A percentile compares a stretch with the other conserved stretches of the same genome.
Evolutionary conservation across 352 stramenopile species (phyloP).

Genomic region (Pythium brachiatum): DNA sequence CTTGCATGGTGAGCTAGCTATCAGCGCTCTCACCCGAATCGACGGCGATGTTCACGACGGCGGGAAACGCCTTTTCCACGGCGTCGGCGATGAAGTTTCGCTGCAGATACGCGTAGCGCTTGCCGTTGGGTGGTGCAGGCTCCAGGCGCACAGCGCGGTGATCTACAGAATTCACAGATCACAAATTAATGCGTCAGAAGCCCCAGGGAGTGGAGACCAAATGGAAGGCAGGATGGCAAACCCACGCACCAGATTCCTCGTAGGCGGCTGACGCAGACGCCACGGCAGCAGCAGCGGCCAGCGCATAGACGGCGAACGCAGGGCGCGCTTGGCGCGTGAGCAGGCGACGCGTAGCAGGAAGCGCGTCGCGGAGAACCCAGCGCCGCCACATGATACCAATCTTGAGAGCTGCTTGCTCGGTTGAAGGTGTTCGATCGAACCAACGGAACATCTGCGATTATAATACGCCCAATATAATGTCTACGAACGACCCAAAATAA

Average conservation of each 20-base stretch:
- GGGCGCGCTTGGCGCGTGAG: neutral
- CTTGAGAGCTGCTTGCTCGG: neutral
- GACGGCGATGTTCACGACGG: slow-evolving; percentile 88
- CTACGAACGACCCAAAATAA: neutral
- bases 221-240: neutral
- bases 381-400: neutral
- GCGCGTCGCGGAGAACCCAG: neutral
- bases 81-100: slow-evolving; percentile 89
- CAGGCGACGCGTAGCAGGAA: neutral
- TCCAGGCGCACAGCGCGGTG: slow-evolving; percentile 7
- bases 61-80: slow-evolving; percentile 84
- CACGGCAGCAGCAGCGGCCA: neutral
- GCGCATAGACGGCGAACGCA: slow-evolving; percentile 1
- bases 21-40: slow-evolving; percentile 41
- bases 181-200: too few species aligned
- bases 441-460: neutral
- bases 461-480: neutral
- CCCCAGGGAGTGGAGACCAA: too few species aligned
- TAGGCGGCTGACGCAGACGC: neutral
- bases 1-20: neutral
- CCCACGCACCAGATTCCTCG: neutral
- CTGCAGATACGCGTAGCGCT: slow-evolving; percentile 32
- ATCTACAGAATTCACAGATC: neutral
- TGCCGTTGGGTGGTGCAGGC: slow-evolving; percentile 11
- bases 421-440: neutral